These are phyloP conservation scores for Wickerhamiella vanderwaltii DNA, from an alignment of 805 yeast species.

Conservation along the genomic window DNA sequence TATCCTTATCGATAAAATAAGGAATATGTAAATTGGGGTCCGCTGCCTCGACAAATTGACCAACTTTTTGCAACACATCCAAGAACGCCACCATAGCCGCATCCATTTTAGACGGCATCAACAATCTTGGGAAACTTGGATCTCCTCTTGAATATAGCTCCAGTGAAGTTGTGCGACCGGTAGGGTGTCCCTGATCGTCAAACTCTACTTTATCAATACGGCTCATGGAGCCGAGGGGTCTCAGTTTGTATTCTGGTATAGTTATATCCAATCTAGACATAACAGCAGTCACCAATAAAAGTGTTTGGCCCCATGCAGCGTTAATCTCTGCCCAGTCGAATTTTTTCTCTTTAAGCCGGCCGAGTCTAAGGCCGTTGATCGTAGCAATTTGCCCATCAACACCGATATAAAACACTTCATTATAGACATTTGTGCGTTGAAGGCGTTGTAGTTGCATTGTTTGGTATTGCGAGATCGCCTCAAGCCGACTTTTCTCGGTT, in stretches of 20 bases:
- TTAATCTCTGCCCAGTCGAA: conserved; percentile 88
- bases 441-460: conserved; percentile 56
- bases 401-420: conserved; percentile 71
- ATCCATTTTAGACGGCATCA: conserved; percentile 68
- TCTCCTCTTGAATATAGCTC: conserved; percentile 60
- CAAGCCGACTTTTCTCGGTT: conserved; percentile 49
- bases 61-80: conserved; percentile 46
- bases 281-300: conserved; percentile 56
- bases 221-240: conserved; percentile 79
- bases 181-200: conserved; percentile 30
- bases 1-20: conserved; percentile 55
- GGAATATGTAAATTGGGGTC: conserved; percentile 56
- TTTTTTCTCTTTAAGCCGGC: conserved; percentile 43
- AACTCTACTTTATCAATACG: conserved; percentile 47
- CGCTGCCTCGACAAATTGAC: conserved; percentile 30
- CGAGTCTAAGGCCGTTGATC: conserved; percentile 76
- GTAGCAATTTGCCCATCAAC: conserved; percentile 78
- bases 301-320: conserved; percentile 80
- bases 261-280: conserved; percentile 43
- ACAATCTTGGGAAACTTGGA: conserved; percentile 54
- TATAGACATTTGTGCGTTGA: conserved; percentile 68
- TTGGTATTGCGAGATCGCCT: conserved; percentile 50
- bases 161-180: conserved; percentile 31
- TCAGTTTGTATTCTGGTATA: conserved; percentile 47
- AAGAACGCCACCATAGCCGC: conserved; percentile 69